These are phyloP conservation scores for Aphanoascus verrucosus DNA, from an alignment of 2,329 filamentous ascomycete species.

Conservation along the genomic window DNA sequence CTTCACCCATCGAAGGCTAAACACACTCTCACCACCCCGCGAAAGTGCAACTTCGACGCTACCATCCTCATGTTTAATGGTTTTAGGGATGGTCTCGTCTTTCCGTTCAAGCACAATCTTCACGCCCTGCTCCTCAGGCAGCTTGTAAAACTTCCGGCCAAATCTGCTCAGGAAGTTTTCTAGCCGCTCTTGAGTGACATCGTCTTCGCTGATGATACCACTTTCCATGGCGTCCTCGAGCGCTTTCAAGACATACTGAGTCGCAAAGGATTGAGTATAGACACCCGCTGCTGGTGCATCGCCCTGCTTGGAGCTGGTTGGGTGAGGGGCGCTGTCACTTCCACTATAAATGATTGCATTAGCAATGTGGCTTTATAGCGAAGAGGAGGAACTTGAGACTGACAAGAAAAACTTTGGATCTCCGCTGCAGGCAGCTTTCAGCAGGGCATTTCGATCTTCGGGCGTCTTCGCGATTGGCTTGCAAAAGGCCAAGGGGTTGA, in stretches of 20 bases:
- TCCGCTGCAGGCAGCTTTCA: conserved; percentile 48
- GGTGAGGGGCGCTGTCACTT: conserved; percentile 62
- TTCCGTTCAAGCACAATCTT: conserved; percentile 45
- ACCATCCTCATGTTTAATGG: conserved; percentile 41
- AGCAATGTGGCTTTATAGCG: neutral
- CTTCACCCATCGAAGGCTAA: conserved; percentile 11
- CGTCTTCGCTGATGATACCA: conserved; percentile 43
- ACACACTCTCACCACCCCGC: conserved; percentile 12
- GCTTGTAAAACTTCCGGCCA: conserved; percentile 49
- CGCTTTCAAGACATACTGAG: conserved; percentile 49
- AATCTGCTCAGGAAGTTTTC: conserved; percentile 49
- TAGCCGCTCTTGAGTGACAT: conserved; percentile 45
- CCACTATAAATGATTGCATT: conserved; percentile 17
- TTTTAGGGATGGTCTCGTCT: conserved; percentile 39
- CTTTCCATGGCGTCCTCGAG: conserved; percentile 46
- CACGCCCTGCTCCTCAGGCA: conserved; percentile 32
- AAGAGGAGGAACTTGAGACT: neutral
- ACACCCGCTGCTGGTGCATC: conserved; percentile 43
- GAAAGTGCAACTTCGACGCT: conserved; percentile 39
- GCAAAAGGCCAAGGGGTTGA: conserved; percentile 67
- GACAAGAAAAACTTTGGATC: conserved; percentile 52
- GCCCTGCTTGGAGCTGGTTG: conserved; percentile 44
- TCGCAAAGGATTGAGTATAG: conserved; percentile 52
- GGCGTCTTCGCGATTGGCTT: conserved; percentile 65
- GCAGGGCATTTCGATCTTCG: conserved; percentile 59